Conservation (phyloP, 2,329 filamentous ascomycete species). For the Aureobasidium sp. region DNA sequence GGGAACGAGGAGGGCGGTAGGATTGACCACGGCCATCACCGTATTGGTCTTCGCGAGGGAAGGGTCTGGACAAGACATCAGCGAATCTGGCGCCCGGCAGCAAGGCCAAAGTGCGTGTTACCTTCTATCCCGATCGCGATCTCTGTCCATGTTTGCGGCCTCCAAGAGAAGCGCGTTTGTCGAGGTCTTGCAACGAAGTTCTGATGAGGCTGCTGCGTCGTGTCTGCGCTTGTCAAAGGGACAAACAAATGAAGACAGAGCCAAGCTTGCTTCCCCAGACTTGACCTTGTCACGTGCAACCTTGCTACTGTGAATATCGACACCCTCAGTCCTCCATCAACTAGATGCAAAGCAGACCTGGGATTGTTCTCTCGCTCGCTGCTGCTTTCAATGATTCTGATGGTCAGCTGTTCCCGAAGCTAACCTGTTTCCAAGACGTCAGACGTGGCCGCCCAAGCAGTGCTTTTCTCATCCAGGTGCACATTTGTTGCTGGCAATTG, state of each 20-base stretch:
- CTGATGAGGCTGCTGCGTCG: not conserved
- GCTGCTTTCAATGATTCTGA: too few relatives aligned
- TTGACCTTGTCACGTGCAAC: not conserved
- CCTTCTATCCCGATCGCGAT: conserved; percentile 35
- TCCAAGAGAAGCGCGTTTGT: not conserved
- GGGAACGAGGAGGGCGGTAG: conserved; percentile 32
- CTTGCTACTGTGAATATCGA: too few relatives aligned
- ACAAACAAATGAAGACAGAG: not conserved
- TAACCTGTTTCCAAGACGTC: not conserved
- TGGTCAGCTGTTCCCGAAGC: not conserved
- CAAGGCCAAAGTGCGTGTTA: conserved; percentile 23
- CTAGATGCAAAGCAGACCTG: not conserved
- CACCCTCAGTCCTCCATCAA: too few relatives aligned
- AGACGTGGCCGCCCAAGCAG: not conserved
- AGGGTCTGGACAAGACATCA: conserved; percentile 16
- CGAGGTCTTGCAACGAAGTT: not conserved
- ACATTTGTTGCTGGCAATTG: conserved; percentile 4
- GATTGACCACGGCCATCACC: conserved; percentile 30
- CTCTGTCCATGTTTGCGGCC: conserved; percentile 29
- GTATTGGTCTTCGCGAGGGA: conserved; percentile 30
- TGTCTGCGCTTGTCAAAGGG: not conserved
- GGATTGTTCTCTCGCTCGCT: not conserved
- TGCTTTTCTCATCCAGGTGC: not conserved
- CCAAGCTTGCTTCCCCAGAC: not conserved
- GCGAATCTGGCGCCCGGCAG: not conserved